Conservation (phyloP, 1,284 basidiomycete genomes). For the Trichosporon faecale region DNA sequence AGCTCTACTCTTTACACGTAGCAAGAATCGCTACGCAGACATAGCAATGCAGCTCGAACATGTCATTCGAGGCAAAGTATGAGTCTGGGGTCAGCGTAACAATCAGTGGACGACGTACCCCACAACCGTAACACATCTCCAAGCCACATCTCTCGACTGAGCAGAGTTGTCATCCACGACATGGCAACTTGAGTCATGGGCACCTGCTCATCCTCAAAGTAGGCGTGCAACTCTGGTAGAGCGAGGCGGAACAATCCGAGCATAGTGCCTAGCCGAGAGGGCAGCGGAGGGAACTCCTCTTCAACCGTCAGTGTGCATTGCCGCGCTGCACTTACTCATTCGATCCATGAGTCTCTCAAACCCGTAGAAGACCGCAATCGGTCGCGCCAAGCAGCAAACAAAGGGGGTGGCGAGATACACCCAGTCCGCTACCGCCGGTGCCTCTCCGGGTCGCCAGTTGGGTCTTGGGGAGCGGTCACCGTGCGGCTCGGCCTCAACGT, state of each 20-base stretch:
- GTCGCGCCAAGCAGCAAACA: conserved; percentile 41
- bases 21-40: conserved; percentile 48
- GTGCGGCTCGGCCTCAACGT: not conserved
- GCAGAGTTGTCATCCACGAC: conserved; percentile 46
- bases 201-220: conserved; percentile 51
- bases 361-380: conserved; percentile 41
- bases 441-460: conserved; percentile 13
- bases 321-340: conserved; percentile 33
- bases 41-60: conserved; percentile 50
- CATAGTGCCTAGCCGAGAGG: conserved; percentile 41
- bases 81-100: conserved; percentile 33
- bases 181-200: conserved; percentile 44
- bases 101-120: conserved; percentile 33
- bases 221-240: conserved; percentile 46
- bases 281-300: conserved; percentile 44
- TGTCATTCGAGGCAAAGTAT: conserved; percentile 47
- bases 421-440: conserved; percentile 37
- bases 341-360: conserved; percentile 44
- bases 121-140: conserved; percentile 47
- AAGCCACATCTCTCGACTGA: conserved; percentile 49
- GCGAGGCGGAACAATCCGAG: conserved; percentile 45
- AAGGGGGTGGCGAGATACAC: conserved; percentile 48
- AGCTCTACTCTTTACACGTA: conserved; percentile 48
- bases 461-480: conserved; percentile 11
- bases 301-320: not conserved